These are phyloP conservation scores for Panus rudis DNA, from an alignment of 768 basidiomycete genomes.

Conservation along the genomic window DNA sequence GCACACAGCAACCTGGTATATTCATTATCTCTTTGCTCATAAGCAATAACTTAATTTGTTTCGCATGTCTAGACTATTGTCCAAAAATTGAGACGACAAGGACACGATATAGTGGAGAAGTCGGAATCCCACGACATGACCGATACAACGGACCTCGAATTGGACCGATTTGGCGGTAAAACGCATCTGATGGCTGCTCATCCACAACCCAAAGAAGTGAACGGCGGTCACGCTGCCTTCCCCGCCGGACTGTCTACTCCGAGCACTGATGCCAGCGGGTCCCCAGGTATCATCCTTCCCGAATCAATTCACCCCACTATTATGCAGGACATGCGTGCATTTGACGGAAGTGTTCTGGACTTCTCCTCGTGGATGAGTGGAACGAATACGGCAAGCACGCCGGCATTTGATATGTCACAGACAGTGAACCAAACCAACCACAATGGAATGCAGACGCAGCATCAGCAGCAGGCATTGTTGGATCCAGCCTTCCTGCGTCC, in stretches of 20 bases:
- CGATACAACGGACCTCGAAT: constrained; percentile 16
- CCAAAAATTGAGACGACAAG: constrained; percentile 23
- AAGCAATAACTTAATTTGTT: background rate
- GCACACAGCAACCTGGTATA: constrained; percentile 21
- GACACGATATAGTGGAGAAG: constrained; percentile 22
- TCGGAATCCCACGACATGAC: constrained; percentile 7
- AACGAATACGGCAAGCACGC: constrained; percentile 23
- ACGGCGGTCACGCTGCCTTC: no score
- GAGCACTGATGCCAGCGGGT: background rate
- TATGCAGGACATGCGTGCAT: constrained; percentile 43
- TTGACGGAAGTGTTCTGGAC: constrained; percentile 29
- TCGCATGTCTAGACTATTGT: constrained; percentile 21
- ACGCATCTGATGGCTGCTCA: constrained; percentile 23
- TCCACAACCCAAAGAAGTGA: constrained; percentile 5
- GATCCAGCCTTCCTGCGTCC: constrained; percentile 16
- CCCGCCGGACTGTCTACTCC: background rate
- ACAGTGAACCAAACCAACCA: background rate
- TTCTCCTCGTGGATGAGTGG: constrained; percentile 5
- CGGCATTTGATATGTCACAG: constrained; percentile 20
- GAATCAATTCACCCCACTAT: constrained; percentile 43
- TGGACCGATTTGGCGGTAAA: constrained; percentile 28
- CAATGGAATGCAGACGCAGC: constrained; percentile 3
- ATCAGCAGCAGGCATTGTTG: no score
- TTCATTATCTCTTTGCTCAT: background rate
- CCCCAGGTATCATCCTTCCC: constrained; percentile 10